phyloP scores from a whole-genome alignment of 2,329 filamentous ascomycete genomes.

The Clonostachys rhizophaga region DNA sequence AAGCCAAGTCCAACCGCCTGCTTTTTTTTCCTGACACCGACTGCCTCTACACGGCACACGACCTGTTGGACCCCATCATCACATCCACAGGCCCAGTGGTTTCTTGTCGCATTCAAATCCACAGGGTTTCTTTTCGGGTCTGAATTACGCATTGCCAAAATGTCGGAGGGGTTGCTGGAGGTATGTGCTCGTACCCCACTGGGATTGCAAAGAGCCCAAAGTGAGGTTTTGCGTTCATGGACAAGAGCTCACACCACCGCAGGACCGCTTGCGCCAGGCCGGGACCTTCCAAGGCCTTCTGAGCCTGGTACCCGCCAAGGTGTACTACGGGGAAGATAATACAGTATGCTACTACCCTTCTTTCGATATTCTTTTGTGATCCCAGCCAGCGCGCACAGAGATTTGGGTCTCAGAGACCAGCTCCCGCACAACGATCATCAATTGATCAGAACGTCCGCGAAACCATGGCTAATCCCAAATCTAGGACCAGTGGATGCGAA shows the following conservation, averaged over 20 bases:
- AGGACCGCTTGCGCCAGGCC: constrained; percentile 47
- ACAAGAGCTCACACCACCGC: not conserved
- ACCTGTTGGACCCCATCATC: too few species aligned
- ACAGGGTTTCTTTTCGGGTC: too few species aligned
- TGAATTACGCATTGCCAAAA: too few species aligned
- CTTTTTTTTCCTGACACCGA: too few species aligned
- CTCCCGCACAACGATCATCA: not conserved
- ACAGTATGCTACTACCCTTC: constrained; percentile 52
- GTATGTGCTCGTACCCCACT: constrained; percentile 13
- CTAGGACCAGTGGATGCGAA: constrained; percentile 87
- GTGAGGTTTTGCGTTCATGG: too few species aligned
- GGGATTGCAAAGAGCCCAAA: constrained; percentile 1
- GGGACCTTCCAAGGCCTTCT: constrained; percentile 83
- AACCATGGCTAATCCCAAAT: constrained; percentile 9
- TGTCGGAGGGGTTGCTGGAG: too few species aligned
- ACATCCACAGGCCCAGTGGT: too few species aligned
- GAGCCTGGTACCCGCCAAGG: constrained; percentile 83
- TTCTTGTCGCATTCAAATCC: too few species aligned
- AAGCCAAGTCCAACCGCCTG: too few species aligned
- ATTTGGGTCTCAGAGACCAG: not conserved
- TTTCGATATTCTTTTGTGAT: not conserved
- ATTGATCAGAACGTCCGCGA: not conserved
- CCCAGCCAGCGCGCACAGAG: too few species aligned
- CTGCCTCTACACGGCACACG: too few species aligned
- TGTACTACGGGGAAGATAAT: constrained; percentile 84